Conservation (phyloP, 2,329 filamentous ascomycete genomes). For the Exophiala spinifera region DNA sequence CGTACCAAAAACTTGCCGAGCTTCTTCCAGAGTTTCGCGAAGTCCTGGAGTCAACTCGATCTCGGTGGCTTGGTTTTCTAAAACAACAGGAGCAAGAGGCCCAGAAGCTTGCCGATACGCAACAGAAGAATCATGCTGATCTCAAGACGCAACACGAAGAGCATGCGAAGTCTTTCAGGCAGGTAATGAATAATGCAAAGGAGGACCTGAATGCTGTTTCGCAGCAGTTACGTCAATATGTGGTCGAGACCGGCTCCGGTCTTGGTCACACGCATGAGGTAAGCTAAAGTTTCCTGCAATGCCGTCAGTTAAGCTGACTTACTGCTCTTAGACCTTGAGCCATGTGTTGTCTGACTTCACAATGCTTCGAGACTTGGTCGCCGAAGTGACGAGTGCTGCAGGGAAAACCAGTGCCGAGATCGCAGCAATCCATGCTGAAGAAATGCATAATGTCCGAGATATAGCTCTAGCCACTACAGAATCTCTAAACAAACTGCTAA, state of each 20-base stretch:
- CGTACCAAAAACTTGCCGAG: constrained; percentile 22
- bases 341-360: constrained; percentile 16
- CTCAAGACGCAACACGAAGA: constrained; percentile 10
- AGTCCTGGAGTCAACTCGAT: constrained; percentile 10
- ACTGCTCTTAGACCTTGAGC: constrained; percentile 10
- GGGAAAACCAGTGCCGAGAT: constrained; percentile 14
- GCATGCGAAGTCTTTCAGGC: constrained; percentile 8
- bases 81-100: constrained; percentile 17
- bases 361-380: constrained; percentile 10
- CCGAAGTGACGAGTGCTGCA: constrained; percentile 2
- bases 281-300: not conserved
- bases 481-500: constrained; percentile 10
- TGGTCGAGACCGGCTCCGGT: constrained; percentile 9
- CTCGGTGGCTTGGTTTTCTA: constrained; percentile 19
- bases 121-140: constrained; percentile 12
- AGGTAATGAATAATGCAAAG: constrained; percentile 15
- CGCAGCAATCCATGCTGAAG: constrained; percentile 12
- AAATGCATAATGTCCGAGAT: constrained; percentile 17
- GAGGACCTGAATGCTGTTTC: constrained; percentile 13
- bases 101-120: constrained; percentile 8
- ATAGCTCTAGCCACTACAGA: constrained; percentile 17
- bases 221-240: constrained; percentile 5
- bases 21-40: constrained; percentile 20
- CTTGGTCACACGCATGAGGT: constrained; percentile 15
- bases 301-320: not conserved